Evolutionary conservation across 345 rosid species (phyloP).

Genomic region (Lumnitzera racemosa): DNA sequence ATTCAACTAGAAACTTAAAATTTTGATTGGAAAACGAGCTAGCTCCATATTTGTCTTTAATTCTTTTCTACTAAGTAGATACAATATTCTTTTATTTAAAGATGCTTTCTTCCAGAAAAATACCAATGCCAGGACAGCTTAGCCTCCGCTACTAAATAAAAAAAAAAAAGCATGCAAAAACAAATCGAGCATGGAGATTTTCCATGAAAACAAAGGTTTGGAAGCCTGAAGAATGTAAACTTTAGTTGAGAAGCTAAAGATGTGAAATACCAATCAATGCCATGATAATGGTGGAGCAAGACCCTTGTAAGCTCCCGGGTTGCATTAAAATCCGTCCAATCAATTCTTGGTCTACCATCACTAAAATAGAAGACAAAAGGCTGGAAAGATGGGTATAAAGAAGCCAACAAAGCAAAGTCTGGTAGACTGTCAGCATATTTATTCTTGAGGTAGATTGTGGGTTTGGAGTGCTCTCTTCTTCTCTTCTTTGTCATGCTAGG

Average conservation of each 20-base stretch:
- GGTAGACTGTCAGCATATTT: constrained; percentile 74
- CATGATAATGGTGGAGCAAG: constrained; percentile 71
- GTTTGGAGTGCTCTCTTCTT: constrained; percentile 35
- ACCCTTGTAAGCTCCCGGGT: constrained; percentile 79
- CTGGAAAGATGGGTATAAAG: constrained; percentile 65
- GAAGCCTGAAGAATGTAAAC: too few species aligned
- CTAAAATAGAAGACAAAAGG: constrained; percentile 58
- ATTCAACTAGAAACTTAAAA: too few species aligned
- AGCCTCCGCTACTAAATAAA: too few species aligned
- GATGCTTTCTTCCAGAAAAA: too few species aligned
- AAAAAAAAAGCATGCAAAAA: not conserved
- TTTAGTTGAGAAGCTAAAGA: too few species aligned
- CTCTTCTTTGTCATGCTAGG: constrained; percentile 46
- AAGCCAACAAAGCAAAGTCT: constrained; percentile 62
- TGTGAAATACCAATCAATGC: constrained; percentile 44
- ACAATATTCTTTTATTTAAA: too few species aligned
- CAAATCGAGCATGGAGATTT: not conserved
- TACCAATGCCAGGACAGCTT: too few species aligned
- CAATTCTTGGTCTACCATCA: constrained; percentile 58
- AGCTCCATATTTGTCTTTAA: too few species aligned
- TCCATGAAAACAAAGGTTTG: not conserved
- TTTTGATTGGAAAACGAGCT: too few species aligned
- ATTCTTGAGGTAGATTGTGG: constrained; percentile 52
- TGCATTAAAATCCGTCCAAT: constrained; percentile 88
- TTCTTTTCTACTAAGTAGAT: too few species aligned